Evolutionary conservation across 768 basidiomycete genomes (phyloP).

Genomic region (Tylopilus felleus): DNA sequence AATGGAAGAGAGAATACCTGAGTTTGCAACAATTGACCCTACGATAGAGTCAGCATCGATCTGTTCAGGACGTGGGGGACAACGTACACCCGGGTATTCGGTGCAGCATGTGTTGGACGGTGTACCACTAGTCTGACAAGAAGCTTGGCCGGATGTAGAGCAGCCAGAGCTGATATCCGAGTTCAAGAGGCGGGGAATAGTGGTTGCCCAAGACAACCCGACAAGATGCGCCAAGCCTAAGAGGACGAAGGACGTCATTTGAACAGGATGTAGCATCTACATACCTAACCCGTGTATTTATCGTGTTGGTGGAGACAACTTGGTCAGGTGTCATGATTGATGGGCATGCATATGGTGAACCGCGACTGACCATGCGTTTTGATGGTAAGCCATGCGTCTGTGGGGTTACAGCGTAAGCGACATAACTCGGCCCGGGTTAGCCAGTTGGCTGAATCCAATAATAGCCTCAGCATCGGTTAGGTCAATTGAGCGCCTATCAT

Average conservation of each 20-base stretch:
- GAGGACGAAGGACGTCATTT: slow-evolving; percentile 18
- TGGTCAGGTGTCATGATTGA: background rate
- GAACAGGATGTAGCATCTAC: background rate
- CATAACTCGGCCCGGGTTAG: background rate
- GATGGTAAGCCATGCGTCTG: background rate
- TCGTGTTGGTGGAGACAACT: background rate
- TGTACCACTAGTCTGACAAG: slow-evolving; percentile 45
- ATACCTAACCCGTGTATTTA: slow-evolving; percentile 11
- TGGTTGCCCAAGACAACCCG: slow-evolving; percentile 13
- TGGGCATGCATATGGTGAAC: background rate
- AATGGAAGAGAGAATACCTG: slow-evolving; percentile 34
- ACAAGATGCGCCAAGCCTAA: slow-evolving; percentile 14
- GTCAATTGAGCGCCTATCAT: too few relatives aligned
- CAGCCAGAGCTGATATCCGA: slow-evolving; percentile 48
- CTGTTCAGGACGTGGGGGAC: background rate
- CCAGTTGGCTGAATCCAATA: background rate
- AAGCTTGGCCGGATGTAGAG: slow-evolving; percentile 43
- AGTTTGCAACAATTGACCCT: slow-evolving; percentile 62
- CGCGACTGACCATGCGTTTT: background rate
- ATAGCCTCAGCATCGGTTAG: too few relatives aligned
- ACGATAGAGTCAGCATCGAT: background rate
- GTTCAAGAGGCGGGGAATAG: slow-evolving; percentile 28
- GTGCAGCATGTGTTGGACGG: slow-evolving; percentile 57
- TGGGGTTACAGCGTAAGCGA: background rate
- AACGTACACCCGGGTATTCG: slow-evolving; percentile 59